phyloP scores from a whole-genome alignment of 2,329 filamentous ascomycete genomes.

The Aureobasidium melanogenum region DNA sequence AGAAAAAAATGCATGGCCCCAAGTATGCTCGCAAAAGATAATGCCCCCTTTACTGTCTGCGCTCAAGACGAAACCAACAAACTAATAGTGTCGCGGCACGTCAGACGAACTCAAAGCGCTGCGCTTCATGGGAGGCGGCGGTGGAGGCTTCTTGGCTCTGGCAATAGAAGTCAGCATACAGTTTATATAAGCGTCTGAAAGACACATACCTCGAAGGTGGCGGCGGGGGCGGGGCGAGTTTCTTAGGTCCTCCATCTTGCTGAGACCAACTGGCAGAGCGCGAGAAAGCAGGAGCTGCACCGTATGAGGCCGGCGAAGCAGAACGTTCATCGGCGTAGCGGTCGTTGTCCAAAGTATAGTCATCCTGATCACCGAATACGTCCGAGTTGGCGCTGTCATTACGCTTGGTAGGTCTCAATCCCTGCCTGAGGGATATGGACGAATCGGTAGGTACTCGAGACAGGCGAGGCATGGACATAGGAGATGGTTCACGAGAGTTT shows the following conservation, averaged over 20 bases:
- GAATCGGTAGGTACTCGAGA: slow-evolving; percentile 48
- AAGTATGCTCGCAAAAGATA: slow-evolving; percentile 2
- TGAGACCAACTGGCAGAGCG: slow-evolving; percentile 43
- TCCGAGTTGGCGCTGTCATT: slow-evolving; percentile 30
- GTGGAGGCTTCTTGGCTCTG: slow-evolving; percentile 57
- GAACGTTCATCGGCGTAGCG: slow-evolving; percentile 40
- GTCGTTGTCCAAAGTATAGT: slow-evolving; percentile 42
- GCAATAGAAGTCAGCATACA: slow-evolving; percentile 17
- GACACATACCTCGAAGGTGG: slow-evolving; percentile 43
- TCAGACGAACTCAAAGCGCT: slow-evolving; percentile 37
- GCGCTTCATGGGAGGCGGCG: slow-evolving; percentile 56
- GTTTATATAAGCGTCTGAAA: not conserved
- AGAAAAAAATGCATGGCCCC: not conserved
- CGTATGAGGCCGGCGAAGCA: slow-evolving; percentile 46
- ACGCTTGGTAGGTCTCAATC: slow-evolving; percentile 30
- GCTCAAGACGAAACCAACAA: not conserved
- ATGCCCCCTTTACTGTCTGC: not conserved
- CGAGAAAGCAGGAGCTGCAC: slow-evolving; percentile 32
- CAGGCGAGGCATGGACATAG: slow-evolving; percentile 37
- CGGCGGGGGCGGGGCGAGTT: slow-evolving; percentile 51
- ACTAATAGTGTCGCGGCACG: slow-evolving; percentile 17
- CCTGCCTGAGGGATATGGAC: slow-evolving; percentile 38
- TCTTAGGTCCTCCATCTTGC: slow-evolving; percentile 18
- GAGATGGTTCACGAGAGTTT: slow-evolving; percentile 41
- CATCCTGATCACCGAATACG: slow-evolving; percentile 43